These are phyloP conservation scores for Boletus coffeatus DNA, from an alignment of 1,284 basidiomycete genomes.

Conservation along the genomic window DNA sequence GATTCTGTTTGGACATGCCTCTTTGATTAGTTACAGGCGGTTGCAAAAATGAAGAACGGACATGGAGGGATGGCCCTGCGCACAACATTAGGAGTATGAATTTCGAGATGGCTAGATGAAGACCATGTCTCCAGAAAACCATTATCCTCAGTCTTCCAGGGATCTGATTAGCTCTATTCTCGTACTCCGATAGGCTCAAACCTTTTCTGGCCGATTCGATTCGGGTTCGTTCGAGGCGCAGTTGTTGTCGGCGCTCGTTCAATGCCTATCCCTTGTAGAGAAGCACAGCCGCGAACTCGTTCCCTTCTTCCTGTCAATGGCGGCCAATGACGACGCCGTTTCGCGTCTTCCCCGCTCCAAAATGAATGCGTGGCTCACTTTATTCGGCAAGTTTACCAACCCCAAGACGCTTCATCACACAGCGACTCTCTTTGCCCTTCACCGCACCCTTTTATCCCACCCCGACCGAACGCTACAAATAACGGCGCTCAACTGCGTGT, in stretches of 20 bases:
- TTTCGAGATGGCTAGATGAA: slow-evolving; percentile 42
- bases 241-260: slow-evolving; percentile 63
- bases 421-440: slow-evolving; percentile 61
- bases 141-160: slow-evolving; percentile 24
- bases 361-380: slow-evolving; percentile 72
- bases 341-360: slow-evolving; percentile 47
- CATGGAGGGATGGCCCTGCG: slow-evolving; percentile 70
- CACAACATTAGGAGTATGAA: slow-evolving; percentile 48
- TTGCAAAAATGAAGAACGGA: slow-evolving; percentile 36
- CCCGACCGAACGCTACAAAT: slow-evolving; percentile 81
- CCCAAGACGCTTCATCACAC: slow-evolving; percentile 82
- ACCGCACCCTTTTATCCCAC: slow-evolving; percentile 77
- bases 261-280: slow-evolving; percentile 69
- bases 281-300: slow-evolving; percentile 81
- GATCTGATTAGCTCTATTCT: neutral
- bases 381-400: slow-evolving; percentile 89
- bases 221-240: slow-evolving; percentile 73
- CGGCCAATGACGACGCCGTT: slow-evolving; percentile 33
- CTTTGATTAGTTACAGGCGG: slow-evolving; percentile 53
- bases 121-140: slow-evolving; percentile 17
- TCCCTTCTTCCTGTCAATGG: slow-evolving; percentile 66
- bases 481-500: slow-evolving; percentile 73
- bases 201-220: slow-evolving; percentile 66
- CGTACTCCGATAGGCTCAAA: slow-evolving; percentile 44
- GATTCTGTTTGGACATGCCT: slow-evolving; percentile 70